Evolutionary conservation across 2,329 filamentous ascomycete genomes (phyloP).

Genomic region (Cryphonectria nitschkei): DNA sequence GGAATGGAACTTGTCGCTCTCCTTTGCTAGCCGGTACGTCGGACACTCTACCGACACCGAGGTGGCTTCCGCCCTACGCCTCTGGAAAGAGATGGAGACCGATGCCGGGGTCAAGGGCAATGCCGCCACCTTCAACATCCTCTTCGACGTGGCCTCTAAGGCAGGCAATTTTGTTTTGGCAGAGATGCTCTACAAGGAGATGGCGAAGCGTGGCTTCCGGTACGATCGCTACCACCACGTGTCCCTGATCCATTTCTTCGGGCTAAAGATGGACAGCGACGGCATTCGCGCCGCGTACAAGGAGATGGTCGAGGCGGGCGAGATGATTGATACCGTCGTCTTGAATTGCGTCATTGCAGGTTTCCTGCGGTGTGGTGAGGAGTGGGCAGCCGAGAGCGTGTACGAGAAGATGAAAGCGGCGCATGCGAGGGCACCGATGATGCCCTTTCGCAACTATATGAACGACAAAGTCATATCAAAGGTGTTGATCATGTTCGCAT

Average conservation of each 20-base stretch:
- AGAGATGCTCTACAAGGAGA: slow-evolving; percentile 83
- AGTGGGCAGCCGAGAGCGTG: slow-evolving; percentile 74
- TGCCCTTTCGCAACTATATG: slow-evolving; percentile 51
- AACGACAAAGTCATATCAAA: slow-evolving; percentile 55
- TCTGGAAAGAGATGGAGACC: slow-evolving; percentile 92
- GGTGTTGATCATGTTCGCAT: slow-evolving; percentile 61
- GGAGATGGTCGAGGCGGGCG: slow-evolving; percentile 80
- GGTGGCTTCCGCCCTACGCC: slow-evolving; percentile 68
- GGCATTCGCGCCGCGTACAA: slow-evolving; percentile 78
- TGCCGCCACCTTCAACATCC: slow-evolving; percentile 86
- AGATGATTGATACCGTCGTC: slow-evolving; percentile 85
- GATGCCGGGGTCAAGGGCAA: slow-evolving; percentile 66
- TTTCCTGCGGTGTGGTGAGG: slow-evolving; percentile 76
- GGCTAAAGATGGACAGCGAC: slow-evolving; percentile 72
- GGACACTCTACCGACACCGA: slow-evolving; percentile 60
- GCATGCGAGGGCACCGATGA: slow-evolving; percentile 44
- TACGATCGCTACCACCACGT: slow-evolving; percentile 82
- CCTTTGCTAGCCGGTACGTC: slow-evolving; percentile 76
- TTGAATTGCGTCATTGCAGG: slow-evolving; percentile 86
- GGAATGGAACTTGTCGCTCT: slow-evolving; percentile 86
- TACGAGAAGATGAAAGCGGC: slow-evolving; percentile 82
- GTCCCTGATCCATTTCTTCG: slow-evolving; percentile 82
- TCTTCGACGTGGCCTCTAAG: slow-evolving; percentile 88
- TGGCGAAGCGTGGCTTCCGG: slow-evolving; percentile 68
- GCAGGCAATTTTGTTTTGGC: slow-evolving; percentile 82